These are phyloP conservation scores for Silene vulgaris DNA, from an alignment of 179 eudicot genomes.

Conservation along the genomic window DNA sequence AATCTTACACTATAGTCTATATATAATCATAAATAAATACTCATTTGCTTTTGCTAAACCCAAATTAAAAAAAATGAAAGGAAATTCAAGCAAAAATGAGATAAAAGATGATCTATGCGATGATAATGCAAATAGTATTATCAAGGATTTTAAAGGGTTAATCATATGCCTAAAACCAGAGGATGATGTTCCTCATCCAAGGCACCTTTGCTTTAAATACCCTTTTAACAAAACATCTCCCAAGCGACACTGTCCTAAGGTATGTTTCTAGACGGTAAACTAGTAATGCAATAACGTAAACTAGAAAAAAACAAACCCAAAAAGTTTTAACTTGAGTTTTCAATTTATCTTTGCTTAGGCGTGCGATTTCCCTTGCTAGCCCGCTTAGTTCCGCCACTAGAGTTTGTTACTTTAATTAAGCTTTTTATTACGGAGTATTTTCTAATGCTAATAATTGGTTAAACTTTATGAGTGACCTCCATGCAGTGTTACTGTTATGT, in stretches of 20 bases:
- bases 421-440: no score
- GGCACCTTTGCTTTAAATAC: constrained; percentile 24
- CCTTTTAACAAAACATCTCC: constrained; percentile 24
- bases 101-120: no score
- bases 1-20: no score
- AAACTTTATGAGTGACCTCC: neutral
- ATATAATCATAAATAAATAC: no score
- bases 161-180: constrained; percentile 19
- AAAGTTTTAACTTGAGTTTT: no score
- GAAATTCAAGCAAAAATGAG: neutral
- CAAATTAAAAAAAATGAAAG: neutral
- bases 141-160: constrained; percentile 1
- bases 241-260: constrained; percentile 25
- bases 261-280: neutral
- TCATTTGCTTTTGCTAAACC: no score
- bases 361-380: no score
- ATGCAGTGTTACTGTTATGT: constrained; percentile 27
- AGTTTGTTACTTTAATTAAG: no score
- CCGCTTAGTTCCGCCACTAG: no score
- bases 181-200: constrained; percentile 27
- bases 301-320: no score
- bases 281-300: no score
- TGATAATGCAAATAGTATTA: neutral
- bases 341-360: no score
- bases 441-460: neutral